Conservation (phyloP, 495 filamentous ascomycete genomes). For the Hyaloscypha variabilis region DNA sequence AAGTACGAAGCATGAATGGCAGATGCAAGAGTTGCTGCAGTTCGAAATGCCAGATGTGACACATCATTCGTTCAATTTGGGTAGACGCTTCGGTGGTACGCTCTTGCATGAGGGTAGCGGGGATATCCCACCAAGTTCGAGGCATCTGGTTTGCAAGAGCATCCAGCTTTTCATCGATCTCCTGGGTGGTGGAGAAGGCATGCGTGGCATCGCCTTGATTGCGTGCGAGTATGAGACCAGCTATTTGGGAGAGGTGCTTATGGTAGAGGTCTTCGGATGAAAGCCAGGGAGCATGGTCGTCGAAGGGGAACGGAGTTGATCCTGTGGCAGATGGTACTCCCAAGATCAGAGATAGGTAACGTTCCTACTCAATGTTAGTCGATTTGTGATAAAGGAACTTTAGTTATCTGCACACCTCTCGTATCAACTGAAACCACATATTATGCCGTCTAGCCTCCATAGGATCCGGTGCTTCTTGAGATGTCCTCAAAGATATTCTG, state of each 20-base stretch:
- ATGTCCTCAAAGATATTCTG: constrained; percentile 22
- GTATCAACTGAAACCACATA: constrained; percentile 5
- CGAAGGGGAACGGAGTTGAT: neutral
- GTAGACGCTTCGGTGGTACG: constrained; percentile 25
- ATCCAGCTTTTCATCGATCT: constrained; percentile 46
- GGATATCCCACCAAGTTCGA: constrained; percentile 34
- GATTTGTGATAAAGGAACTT: neutral
- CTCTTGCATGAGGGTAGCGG: neutral
- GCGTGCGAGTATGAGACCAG: constrained; percentile 42
- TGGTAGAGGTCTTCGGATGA: constrained; percentile 32
- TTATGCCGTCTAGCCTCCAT: constrained; percentile 4
- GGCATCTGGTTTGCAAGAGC: constrained; percentile 42
- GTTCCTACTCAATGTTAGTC: constrained; percentile 29
- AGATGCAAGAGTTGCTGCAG: constrained; percentile 45
- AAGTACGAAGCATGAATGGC: constrained; percentile 47
- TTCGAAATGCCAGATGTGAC: constrained; percentile 50
- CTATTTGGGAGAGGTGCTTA: constrained; percentile 29
- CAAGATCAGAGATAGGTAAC: constrained; percentile 36
- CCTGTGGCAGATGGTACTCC: constrained; percentile 20
- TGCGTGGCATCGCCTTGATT: constrained; percentile 29
- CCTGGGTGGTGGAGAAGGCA: constrained; percentile 35
- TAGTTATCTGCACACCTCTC: constrained; percentile 2
- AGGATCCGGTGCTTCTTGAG: constrained; percentile 37
- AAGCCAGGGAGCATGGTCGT: constrained; percentile 39
- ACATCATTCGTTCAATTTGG: constrained; percentile 31